Evolutionary conservation across 306 rosid species (phyloP), one percentile per base, ranked within the genome.

Genomic region (Trichosanthes truncata): DNA sequence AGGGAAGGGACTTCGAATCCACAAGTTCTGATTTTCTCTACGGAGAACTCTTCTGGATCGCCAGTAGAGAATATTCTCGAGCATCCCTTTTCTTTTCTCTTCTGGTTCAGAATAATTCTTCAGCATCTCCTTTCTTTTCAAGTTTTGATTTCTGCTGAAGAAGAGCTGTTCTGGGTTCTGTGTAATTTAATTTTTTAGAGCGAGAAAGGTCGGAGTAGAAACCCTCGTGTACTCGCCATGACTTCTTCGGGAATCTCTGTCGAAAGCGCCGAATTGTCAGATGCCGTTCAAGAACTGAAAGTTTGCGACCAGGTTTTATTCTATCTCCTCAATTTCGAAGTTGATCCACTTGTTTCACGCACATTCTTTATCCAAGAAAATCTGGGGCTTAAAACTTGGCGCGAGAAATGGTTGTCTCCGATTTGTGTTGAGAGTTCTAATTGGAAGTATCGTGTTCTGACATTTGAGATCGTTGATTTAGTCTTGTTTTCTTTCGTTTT

Each of bases 291-390:
- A 41, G 53, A 26, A 26, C 53, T 78, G 1, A 59, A 82, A 8
- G 1, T 85, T 77, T 40, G 78, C 14, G 84, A 85, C 25, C 86
- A 79, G 89, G 93, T 87, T 23, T 66, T 62, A n/a, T 48, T 73
- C 60, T 41, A 41, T 79, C 21, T 80, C 6, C 4, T 38, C 21
- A 4, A 18, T 80, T 55, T 33, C 6, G 67, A 62, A 15, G 52
- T 52, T 55, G 80, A 41, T 61, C 20, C 25, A 36, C 41, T 74
- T n/a, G 11, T 40, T 63, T 7, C 9, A 2, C 26, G 21, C 3
- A 1, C 56, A 46, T 14, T 20, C 36, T 20, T 20, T 35, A 40
- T 41, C 0, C 13, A 35, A 36, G 49, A 35, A 25, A 59, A 23
- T 59, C 35, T 1, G 33, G 65, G 49, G 52, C 20, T 20, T 38